A percentile compares a stretch with the other conserved stretches of the same genome.
Conservation (phyloP, 768 basidiomycete species). For the Termitomyces bulborhizus region DNA sequence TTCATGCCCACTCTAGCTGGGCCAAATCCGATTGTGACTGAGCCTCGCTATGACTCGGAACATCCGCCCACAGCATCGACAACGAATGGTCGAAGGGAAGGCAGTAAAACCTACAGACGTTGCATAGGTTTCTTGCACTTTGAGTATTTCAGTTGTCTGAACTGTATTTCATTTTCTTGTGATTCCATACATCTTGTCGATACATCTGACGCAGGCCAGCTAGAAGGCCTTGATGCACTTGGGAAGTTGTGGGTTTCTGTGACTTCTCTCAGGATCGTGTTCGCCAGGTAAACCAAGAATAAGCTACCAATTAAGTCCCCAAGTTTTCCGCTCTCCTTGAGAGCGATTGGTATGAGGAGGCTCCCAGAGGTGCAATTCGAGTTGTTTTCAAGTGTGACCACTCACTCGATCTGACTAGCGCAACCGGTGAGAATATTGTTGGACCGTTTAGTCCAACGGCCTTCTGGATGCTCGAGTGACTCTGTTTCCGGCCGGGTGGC, state of each 20-base stretch:
- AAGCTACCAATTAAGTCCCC: constrained; percentile 73
- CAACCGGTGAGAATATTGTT: no score
- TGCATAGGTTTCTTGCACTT: constrained; percentile 50
- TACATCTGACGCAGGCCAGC: constrained; percentile 86
- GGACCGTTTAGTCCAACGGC: no score
- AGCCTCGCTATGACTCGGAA: constrained; percentile 59
- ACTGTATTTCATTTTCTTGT: constrained; percentile 14
- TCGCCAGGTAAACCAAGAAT: constrained; percentile 51
- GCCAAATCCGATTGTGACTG: constrained; percentile 44
- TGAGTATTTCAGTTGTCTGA: constrained; percentile 16
- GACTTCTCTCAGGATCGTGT: constrained; percentile 53
- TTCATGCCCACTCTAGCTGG: constrained; percentile 23
- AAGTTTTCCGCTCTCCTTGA: constrained; percentile 59
- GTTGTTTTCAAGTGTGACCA: constrained; percentile 56
- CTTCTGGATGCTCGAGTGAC: no score
- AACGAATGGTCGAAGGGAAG: constrained; percentile 55
- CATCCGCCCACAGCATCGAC: constrained; percentile 29
- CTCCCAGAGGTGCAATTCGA: constrained; percentile 46
- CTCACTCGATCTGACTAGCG: not conserved
- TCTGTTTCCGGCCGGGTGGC: no score
- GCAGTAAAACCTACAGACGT: constrained; percentile 78
- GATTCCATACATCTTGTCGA: constrained; percentile 74
- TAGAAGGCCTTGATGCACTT: constrained; percentile 80
- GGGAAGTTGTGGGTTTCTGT: constrained; percentile 56
- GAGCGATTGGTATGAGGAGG: constrained; percentile 28